These are phyloP conservation scores for Arthroderma uncinatum DNA, from an alignment of 2,329 filamentous ascomycete species.

Conservation along the genomic window DNA sequence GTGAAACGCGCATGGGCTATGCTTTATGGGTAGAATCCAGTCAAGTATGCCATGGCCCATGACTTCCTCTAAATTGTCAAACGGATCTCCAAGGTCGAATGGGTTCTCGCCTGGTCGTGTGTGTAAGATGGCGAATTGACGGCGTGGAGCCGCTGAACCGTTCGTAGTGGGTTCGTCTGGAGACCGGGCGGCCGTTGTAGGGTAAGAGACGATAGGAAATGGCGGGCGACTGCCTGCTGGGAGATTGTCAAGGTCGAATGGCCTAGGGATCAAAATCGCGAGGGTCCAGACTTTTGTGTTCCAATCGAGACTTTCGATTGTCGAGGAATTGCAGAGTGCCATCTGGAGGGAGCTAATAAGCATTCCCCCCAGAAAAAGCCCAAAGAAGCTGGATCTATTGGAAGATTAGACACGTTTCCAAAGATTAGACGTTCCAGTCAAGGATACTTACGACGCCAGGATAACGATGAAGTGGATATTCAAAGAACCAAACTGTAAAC, in stretches of 20 bases:
- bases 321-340: constrained; percentile 63
- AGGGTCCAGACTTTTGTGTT: constrained; percentile 56
- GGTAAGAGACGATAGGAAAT: constrained; percentile 28
- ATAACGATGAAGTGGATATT: constrained; percentile 56
- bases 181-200: constrained; percentile 18
- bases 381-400: constrained; percentile 54
- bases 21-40: constrained; percentile 68
- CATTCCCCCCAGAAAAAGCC: constrained; percentile 73
- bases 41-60: constrained; percentile 63
- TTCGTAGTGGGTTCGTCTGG: constrained; percentile 9
- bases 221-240: constrained; percentile 27
- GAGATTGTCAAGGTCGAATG: constrained; percentile 26
- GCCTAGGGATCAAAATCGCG: constrained; percentile 57
- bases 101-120: constrained; percentile 68
- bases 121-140: constrained; percentile 68
- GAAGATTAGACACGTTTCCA: constrained; percentile 11
- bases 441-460: constrained; percentile 46
- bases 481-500: constrained; percentile 23
- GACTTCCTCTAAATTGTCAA: constrained; percentile 63
- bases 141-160: constrained; percentile 29
- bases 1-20: constrained; percentile 63
- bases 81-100: constrained; percentile 60
- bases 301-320: constrained; percentile 63
- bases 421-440: neutral
- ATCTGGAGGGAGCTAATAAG: constrained; percentile 59